phyloP scores from a whole-genome alignment of 495 filamentous ascomycete genomes.

The Talaromyces proteolyticus region DNA sequence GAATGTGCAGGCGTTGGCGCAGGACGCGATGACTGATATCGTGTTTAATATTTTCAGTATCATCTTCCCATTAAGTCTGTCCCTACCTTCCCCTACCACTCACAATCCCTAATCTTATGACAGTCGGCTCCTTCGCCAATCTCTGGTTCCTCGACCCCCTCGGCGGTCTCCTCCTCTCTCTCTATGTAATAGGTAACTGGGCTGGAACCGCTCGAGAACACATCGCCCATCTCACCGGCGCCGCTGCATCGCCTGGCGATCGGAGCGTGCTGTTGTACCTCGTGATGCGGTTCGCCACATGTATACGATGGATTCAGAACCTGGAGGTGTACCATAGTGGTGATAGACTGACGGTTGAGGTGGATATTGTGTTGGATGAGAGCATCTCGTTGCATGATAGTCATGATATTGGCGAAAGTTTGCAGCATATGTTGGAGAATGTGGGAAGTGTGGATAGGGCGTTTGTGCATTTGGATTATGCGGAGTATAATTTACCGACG shows the following conservation, averaged over 20 bases:
- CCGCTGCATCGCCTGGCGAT: constrained; percentile 72
- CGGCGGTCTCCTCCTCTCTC: constrained; percentile 73
- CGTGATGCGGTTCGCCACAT: constrained; percentile 89
- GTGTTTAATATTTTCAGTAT: constrained; percentile 93
- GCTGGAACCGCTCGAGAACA: constrained; percentile 66
- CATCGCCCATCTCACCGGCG: constrained; percentile 78
- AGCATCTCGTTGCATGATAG: constrained; percentile 73
- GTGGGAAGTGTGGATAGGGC: constrained; percentile 68
- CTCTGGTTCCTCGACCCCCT: constrained; percentile 85
- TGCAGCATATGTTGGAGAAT: constrained; percentile 88
- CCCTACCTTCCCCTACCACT: not conserved
- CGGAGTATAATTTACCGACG: constrained; percentile 73
- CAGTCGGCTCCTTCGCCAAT: constrained; percentile 68
- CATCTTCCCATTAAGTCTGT: constrained; percentile 37
- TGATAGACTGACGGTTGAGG: constrained; percentile 84
- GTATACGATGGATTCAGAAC: constrained; percentile 83
- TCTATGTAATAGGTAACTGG: constrained; percentile 86
- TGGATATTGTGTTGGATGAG: constrained; percentile 77
- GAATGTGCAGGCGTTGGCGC: constrained; percentile 77
- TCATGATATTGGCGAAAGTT: constrained; percentile 82
- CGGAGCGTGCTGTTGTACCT: constrained; percentile 84
- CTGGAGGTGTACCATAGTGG: constrained; percentile 85
- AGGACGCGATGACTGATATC: constrained; percentile 64
- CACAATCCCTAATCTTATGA: not conserved
- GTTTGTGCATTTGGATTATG: constrained; percentile 81